Evolutionary conservation across 2,329 filamentous ascomycete species (phyloP).

Genomic region (Aspergillus chevalieri): DNA sequence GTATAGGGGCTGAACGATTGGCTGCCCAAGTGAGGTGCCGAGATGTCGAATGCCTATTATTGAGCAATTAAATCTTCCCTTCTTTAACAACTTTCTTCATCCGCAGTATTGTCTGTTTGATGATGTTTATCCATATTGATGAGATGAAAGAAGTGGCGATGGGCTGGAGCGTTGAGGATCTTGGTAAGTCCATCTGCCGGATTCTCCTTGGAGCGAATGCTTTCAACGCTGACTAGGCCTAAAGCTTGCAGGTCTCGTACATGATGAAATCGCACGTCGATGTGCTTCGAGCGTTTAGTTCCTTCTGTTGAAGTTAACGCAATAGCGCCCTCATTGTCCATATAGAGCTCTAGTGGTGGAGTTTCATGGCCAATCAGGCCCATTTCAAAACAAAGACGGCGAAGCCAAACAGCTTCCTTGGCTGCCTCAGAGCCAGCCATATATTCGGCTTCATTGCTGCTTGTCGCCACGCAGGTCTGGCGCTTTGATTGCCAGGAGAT

Average conservation of each 20-base stretch:
- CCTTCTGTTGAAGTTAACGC: not conserved
- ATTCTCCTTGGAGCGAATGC: not conserved
- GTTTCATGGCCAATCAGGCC: too few relatives aligned
- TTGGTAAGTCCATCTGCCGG: not conserved
- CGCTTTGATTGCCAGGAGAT: not conserved
- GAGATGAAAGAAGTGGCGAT: not conserved
- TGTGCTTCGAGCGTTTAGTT: not conserved
- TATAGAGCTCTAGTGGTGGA: not conserved
- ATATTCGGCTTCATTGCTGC: not conserved
- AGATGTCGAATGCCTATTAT: too few relatives aligned
- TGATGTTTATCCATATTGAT: not conserved
- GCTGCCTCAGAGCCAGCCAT: not conserved
- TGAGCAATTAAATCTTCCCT: too few relatives aligned
- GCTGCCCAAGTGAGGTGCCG: too few relatives aligned
- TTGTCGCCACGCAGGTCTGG: not conserved
- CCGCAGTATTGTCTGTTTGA: too few relatives aligned
- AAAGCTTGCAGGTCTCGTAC: not conserved
- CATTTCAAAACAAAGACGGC: not conserved
- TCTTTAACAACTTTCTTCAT: not conserved
- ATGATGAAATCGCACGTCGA: not conserved
- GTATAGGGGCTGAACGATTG: too few relatives aligned
- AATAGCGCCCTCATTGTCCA: not conserved
- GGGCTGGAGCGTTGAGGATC: not conserved
- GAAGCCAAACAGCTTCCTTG: not conserved
- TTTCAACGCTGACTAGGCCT: constrained; percentile 2